Percentiles rank a stretch among this genome's conserved stretches.
Evolutionary conservation across 2,329 filamentous ascomycete species (phyloP).

Genomic region (Botrytis hyacinthi): DNA sequence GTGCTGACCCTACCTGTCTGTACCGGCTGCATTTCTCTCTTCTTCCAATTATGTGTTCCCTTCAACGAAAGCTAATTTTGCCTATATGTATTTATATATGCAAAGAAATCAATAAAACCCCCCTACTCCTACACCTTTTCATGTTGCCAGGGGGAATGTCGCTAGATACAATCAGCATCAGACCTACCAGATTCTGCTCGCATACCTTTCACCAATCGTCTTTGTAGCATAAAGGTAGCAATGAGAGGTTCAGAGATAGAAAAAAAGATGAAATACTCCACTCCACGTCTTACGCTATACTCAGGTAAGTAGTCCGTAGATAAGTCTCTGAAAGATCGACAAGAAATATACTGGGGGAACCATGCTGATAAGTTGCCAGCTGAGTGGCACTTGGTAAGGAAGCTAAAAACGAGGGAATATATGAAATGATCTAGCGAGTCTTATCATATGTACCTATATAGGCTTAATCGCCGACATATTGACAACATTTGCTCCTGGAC

Average conservation of each 20-base stretch:
- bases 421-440: neutral
- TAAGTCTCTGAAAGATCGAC: neutral
- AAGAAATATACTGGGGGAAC: neutral
- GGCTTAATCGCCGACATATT: neutral
- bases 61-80: neutral
- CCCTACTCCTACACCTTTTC: neutral
- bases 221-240: neutral
- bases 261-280: neutral
- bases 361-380: conserved; percentile 9
- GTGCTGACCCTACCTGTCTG: conserved; percentile 1
- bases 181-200: neutral
- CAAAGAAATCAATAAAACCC: neutral
- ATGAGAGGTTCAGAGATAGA: neutral
- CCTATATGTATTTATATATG: neutral
- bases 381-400: conserved; percentile 16
- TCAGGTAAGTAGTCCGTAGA: neutral
- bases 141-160: neutral
- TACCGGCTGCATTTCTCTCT: neutral
- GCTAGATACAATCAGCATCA: neutral
- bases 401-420: neutral
- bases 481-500: neutral
- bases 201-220: neutral
- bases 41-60: neutral
- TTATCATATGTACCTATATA: neutral
- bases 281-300: neutral